These are phyloP conservation scores for Colletotrichum viniferum DNA, from an alignment of 2,329 filamentous ascomycete species.

Conservation along the genomic window DNA sequence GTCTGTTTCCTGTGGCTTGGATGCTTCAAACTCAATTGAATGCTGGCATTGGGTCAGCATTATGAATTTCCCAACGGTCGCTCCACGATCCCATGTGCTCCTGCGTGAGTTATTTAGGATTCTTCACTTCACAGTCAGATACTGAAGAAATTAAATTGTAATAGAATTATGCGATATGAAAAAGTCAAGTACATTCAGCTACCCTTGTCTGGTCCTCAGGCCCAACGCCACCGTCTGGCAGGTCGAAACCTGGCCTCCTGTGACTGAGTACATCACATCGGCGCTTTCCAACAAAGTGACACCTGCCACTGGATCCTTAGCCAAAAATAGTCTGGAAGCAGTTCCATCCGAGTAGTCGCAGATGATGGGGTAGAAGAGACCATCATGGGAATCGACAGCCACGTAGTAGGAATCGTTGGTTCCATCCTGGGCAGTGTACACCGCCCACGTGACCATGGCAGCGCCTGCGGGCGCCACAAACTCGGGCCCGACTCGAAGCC, in stretches of 20 bases:
- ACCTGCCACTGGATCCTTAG: slow-evolving; percentile 25
- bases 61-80: background rate
- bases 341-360: slow-evolving; percentile 29
- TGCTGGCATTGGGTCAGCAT: background rate
- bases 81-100: background rate
- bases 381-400: slow-evolving; percentile 22
- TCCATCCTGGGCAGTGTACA: background rate
- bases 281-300: slow-evolving; percentile 25
- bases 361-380: slow-evolving; percentile 31
- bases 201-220: background rate
- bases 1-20: background rate
- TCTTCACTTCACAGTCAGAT: background rate
- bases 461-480: slow-evolving; percentile 18
- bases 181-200: background rate
- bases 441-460: slow-evolving; percentile 24
- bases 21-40: background rate
- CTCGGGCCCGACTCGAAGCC: slow-evolving; percentile 28
- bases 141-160: background rate
- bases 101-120: background rate
- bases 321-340: slow-evolving; percentile 31
- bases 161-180: background rate
- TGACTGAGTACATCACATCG: slow-evolving; percentile 28
- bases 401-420: slow-evolving; percentile 23
- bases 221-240: background rate
- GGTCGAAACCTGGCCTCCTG: slow-evolving; percentile 27